phyloP scores from a whole-genome alignment of 306 rosid species.

The Pyrus communis region DNA sequence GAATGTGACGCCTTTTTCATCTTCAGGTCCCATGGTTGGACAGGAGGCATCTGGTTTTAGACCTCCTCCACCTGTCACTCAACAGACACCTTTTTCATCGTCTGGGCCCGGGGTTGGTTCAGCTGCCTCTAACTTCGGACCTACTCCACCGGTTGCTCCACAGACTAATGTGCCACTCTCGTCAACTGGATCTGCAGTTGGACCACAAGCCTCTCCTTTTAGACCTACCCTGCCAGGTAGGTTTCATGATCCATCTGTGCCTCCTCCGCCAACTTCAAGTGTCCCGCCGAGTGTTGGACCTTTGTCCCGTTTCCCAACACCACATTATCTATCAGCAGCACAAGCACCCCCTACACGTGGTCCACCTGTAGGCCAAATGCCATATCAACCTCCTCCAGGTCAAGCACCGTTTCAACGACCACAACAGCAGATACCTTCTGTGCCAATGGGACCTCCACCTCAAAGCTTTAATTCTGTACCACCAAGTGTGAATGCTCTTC shows the following conservation, averaged over 20 bases:
- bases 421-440: slow-evolving; percentile 46
- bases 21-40: slow-evolving; percentile 68
- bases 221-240: slow-evolving; percentile 54
- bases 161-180: slow-evolving; percentile 40
- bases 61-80: slow-evolving; percentile 45
- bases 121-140: slow-evolving; percentile 43
- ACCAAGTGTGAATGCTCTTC: slow-evolving; percentile 37
- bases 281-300: slow-evolving; percentile 39
- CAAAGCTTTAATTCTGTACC: slow-evolving; percentile 33
- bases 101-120: slow-evolving; percentile 67
- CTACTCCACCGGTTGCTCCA: slow-evolving; percentile 44
- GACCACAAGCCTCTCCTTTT: slow-evolving; percentile 51
- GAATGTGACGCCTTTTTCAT: slow-evolving; percentile 57
- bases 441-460: slow-evolving; percentile 68
- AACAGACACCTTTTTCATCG: slow-evolving; percentile 65
- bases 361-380: slow-evolving; percentile 48
- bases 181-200: slow-evolving; percentile 35
- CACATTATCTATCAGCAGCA: slow-evolving; percentile 40
- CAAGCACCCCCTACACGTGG: slow-evolving; percentile 34
- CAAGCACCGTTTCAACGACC: slow-evolving; percentile 44
- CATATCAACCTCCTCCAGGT: slow-evolving; percentile 34
- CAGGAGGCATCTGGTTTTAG: slow-evolving; percentile 44
- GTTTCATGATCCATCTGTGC: slow-evolving; percentile 74
- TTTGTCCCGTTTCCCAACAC: slow-evolving; percentile 51
- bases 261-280: slow-evolving; percentile 49